Conservation (phyloP, 2,329 filamentous ascomycete species). For the Xenosphaeropsis pyriputrescens region DNA sequence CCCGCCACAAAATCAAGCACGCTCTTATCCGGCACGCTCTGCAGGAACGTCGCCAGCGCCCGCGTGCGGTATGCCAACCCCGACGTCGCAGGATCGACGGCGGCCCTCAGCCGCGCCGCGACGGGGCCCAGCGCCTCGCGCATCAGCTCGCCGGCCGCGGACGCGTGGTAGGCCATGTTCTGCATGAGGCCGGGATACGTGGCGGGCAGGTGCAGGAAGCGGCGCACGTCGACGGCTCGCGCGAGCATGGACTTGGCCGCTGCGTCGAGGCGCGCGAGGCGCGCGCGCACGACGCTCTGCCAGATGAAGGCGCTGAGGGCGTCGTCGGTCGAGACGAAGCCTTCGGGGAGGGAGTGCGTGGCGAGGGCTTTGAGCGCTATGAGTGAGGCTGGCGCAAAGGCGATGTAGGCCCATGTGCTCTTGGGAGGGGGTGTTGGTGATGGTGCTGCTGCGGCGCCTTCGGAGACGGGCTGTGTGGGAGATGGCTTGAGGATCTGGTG, state of each 20-base stretch:
- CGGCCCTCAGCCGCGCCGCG: slow-evolving; percentile 23
- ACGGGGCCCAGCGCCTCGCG: slow-evolving; percentile 19
- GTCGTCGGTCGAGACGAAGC: slow-evolving; percentile 37
- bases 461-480: slow-evolving; percentile 1
- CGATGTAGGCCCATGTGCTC: slow-evolving; percentile 29
- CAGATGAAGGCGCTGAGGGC: slow-evolving; percentile 34
- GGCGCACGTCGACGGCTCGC: slow-evolving; percentile 32
- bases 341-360: slow-evolving; percentile 5
- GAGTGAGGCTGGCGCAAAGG: slow-evolving; percentile 23
- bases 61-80: slow-evolving; percentile 21
- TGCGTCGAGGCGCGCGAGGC: not conserved
- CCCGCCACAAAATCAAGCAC: slow-evolving; percentile 19
- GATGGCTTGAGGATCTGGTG: slow-evolving; percentile 16
- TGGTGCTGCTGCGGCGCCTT: not conserved
- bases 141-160: slow-evolving; percentile 15
- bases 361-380: slow-evolving; percentile 24
- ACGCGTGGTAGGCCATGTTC: slow-evolving; percentile 27
- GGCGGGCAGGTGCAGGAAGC: slow-evolving; percentile 22
- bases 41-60: slow-evolving; percentile 25
- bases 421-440: slow-evolving; percentile 2
- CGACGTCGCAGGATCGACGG: slow-evolving; percentile 20
- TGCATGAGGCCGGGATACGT: slow-evolving; percentile 31
- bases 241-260: slow-evolving; percentile 19
- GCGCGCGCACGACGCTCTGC: slow-evolving; percentile 23
- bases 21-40: slow-evolving; percentile 19